Percentiles rank a stretch among this genome's conserved stretches.
Conservation (phyloP, 1,284 basidiomycete genomes). For the Amylostereum areolatum region DNA sequence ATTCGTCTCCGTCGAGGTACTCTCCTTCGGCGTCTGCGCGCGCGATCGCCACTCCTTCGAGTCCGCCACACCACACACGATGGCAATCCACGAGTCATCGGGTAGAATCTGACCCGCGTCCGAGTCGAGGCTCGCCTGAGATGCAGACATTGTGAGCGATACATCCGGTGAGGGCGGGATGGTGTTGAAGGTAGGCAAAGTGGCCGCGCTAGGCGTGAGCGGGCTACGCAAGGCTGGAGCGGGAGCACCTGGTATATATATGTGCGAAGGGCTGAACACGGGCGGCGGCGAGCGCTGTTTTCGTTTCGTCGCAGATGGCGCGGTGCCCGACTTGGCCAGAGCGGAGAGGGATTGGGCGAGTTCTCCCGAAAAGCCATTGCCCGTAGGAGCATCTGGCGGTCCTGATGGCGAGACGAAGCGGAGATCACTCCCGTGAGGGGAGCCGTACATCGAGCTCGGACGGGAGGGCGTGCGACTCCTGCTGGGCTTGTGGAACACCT, state of each 20-base stretch:
- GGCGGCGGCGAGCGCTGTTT: constrained; percentile 6
- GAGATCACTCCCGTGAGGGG: neutral
- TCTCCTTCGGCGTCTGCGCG: neutral
- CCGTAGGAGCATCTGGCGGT: too few species aligned
- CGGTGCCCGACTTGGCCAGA: neutral
- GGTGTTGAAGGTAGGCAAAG: constrained; percentile 15
- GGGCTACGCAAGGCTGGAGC: constrained; percentile 26
- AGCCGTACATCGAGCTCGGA: neutral
- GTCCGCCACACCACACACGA: constrained; percentile 59
- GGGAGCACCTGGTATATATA: constrained; percentile 38
- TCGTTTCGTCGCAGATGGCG: neutral
- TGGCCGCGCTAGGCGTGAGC: constrained; percentile 6
- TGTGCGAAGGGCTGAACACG: constrained; percentile 24
- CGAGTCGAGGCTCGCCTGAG: constrained; percentile 17
- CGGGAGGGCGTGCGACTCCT: constrained; percentile 32
- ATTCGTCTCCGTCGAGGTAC: neutral
- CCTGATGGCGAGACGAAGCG: neutral
- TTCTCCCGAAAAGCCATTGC: constrained; percentile 2
- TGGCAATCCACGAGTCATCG: constrained; percentile 65
- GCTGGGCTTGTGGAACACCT: constrained; percentile 56
- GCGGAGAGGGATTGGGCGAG: constrained; percentile 7
- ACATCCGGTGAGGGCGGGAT: constrained; percentile 23
- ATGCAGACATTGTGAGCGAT: constrained; percentile 3
- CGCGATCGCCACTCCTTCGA: constrained; percentile 43
- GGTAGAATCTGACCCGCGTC: constrained; percentile 44